Conservation (phyloP, 2,329 filamentous ascomycete species). For the Ustilaginoidea virens region DNA sequence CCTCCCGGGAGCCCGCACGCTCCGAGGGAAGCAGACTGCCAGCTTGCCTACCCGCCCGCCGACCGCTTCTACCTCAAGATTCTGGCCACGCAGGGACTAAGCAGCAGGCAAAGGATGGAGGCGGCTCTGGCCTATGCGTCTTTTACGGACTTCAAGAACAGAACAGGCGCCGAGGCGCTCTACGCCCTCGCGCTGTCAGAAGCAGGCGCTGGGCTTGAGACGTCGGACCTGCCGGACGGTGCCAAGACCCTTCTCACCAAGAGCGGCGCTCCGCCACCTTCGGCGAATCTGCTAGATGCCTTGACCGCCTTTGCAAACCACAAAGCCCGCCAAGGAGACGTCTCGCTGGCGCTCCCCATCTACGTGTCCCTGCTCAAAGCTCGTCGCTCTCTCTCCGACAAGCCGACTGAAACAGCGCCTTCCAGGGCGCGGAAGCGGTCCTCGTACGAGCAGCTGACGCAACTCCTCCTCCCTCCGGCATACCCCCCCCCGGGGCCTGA, state of each 20-base stretch:
- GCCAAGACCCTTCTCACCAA: conserved; percentile 47
- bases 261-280: conserved; percentile 40
- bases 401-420: conserved; percentile 11
- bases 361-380: conserved; percentile 74
- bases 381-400: conserved; percentile 42
- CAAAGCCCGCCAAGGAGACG: conserved; percentile 52
- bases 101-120: conserved; percentile 61
- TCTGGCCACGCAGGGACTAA: conserved; percentile 66
- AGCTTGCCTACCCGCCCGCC: conserved; percentile 50
- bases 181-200: conserved; percentile 66
- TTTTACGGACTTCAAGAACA: conserved; percentile 66
- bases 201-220: conserved; percentile 41
- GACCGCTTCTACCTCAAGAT: conserved; percentile 72
- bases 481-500: conserved; percentile 59
- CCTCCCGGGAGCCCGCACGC: conserved; percentile 46
- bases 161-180: conserved; percentile 51
- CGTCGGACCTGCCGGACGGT: conserved; percentile 33
- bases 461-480: conserved; percentile 28
- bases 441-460: conserved; percentile 9
- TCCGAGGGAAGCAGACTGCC: conserved; percentile 62
- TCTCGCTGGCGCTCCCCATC: conserved; percentile 61
- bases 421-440: conserved; percentile 5
- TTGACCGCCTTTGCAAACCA: conserved; percentile 68
- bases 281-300: conserved; percentile 58
- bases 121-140: conserved; percentile 72